phyloP scores from a whole-genome alignment of 2,329 filamentous ascomycete species.

The Alternaria longipes region DNA sequence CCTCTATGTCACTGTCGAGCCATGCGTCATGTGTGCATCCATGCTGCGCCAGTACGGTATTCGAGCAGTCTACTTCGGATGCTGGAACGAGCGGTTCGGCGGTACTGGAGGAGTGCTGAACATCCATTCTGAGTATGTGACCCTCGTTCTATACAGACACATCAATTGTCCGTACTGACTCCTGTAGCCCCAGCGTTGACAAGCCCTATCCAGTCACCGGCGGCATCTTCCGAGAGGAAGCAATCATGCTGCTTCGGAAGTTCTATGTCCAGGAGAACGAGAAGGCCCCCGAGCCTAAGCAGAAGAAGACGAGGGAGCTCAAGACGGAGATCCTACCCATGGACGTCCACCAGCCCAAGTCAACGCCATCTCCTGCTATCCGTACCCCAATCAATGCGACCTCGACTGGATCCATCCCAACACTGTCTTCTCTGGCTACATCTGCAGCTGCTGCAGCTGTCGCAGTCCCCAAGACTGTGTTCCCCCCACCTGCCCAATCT shows the following conservation, averaged over 20 bases:
- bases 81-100: slow-evolving; percentile 95
- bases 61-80: slow-evolving; percentile 91
- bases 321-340: slow-evolving; percentile 66
- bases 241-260: slow-evolving; percentile 87
- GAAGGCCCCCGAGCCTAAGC: slow-evolving; percentile 73
- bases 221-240: slow-evolving; percentile 88
- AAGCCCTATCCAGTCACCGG: slow-evolving; percentile 82
- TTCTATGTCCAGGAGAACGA: slow-evolving; percentile 99
- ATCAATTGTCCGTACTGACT: slow-evolving; percentile 18
- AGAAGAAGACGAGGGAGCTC: slow-evolving; percentile 70
- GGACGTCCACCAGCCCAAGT: slow-evolving; percentile 51
- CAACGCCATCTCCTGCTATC: slow-evolving; percentile 33
- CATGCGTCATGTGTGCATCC: slow-evolving; percentile 98
- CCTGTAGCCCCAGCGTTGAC: slow-evolving; percentile 72
- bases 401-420: slow-evolving; percentile 13
- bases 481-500: slow-evolving; percentile 4
- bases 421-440: slow-evolving; percentile 14
- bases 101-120: slow-evolving; percentile 93
- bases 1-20: slow-evolving; percentile 97
- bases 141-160: neutral
- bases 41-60: slow-evolving; percentile 88
- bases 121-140: slow-evolving; percentile 73
- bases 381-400: slow-evolving; percentile 7
- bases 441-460: slow-evolving; percentile 7
- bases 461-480: slow-evolving; percentile 4